These are phyloP conservation scores for Aspergillus sp. DNA, from an alignment of 2,329 filamentous ascomycete genomes.

Conservation along the genomic window DNA sequence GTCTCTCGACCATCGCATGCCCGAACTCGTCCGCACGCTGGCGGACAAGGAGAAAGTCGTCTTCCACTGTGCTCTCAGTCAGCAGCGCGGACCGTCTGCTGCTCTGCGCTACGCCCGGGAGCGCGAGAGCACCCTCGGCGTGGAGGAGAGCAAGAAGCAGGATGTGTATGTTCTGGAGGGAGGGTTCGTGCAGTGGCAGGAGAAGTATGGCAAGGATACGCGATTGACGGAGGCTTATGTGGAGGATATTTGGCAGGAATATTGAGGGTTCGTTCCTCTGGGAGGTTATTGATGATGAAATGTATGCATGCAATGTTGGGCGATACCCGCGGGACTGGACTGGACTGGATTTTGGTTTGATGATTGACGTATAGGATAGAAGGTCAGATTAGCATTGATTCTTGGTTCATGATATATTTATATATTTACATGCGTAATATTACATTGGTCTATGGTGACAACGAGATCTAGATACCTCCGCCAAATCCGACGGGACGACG, in stretches of 20 bases:
- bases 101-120: slow-evolving; percentile 72
- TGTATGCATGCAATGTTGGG: neutral
- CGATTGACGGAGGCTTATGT: slow-evolving; percentile 79
- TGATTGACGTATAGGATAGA: neutral
- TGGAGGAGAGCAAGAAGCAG: slow-evolving; percentile 54
- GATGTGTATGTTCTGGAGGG: slow-evolving; percentile 77
- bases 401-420: neutral
- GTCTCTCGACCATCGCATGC: slow-evolving; percentile 72
- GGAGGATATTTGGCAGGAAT: slow-evolving; percentile 77
- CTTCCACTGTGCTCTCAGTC: slow-evolving; percentile 91
- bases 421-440: neutral
- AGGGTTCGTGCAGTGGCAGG: slow-evolving; percentile 89
- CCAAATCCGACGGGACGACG: slow-evolving; percentile 90
- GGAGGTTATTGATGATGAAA: neutral
- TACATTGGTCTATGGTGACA: slow-evolving; percentile 1
- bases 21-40: slow-evolving; percentile 77
- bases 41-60: slow-evolving; percentile 78
- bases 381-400: neutral
- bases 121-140: slow-evolving; percentile 55
- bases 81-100: slow-evolving; percentile 83
- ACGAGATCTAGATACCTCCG: slow-evolving; percentile 51
- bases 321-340: neutral
- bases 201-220: slow-evolving; percentile 72
- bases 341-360: neutral
- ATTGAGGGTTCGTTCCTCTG: slow-evolving; percentile 20